A percentile compares a stretch with the other conserved stretches of the same genome.
These are phyloP conservation scores for Plectosphaerella sp. DNA, from an alignment of 2,329 filamentous ascomycete genomes.

Conservation along the genomic window DNA sequence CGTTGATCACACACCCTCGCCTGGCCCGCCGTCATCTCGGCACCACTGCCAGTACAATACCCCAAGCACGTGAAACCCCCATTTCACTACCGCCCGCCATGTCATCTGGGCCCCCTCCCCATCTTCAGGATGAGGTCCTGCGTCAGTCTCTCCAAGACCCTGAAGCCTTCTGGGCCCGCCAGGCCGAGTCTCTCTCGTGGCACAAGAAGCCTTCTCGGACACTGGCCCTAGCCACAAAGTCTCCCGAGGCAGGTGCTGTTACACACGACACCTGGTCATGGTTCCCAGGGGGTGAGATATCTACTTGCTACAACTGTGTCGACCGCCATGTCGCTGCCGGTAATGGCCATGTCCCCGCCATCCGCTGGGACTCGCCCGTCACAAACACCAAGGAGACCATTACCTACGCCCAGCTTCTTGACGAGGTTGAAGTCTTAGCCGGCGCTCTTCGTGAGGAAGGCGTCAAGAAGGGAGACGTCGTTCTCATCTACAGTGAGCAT, in stretches of 20 bases:
- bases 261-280: slow-evolving; percentile 78
- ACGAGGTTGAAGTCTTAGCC: slow-evolving; percentile 77
- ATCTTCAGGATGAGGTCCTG: slow-evolving; percentile 48
- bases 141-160: slow-evolving; percentile 62
- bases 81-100: not conserved
- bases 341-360: slow-evolving; percentile 68
- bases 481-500: slow-evolving; percentile 77
- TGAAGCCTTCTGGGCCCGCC: slow-evolving; percentile 68
- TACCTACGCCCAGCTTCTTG: slow-evolving; percentile 71
- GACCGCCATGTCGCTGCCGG: slow-evolving; percentile 82
- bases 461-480: slow-evolving; percentile 77
- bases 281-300: slow-evolving; percentile 87
- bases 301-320: slow-evolving; percentile 86
- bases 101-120: slow-evolving; percentile 17
- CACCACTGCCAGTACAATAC: too few relatives aligned
- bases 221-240: slow-evolving; percentile 58
- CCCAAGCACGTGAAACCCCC: too few relatives aligned
- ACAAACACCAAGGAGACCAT: slow-evolving; percentile 66
- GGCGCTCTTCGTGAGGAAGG: slow-evolving; percentile 80
- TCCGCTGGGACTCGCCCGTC: slow-evolving; percentile 86
- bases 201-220: slow-evolving; percentile 66
- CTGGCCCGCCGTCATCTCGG: not conserved
- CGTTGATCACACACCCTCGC: too few relatives aligned
- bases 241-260: slow-evolving; percentile 50
- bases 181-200: slow-evolving; percentile 76